These are phyloP conservation scores for Skeletonema grethae DNA, from an alignment of 108 stramenopile species.

Conservation along the genomic window DNA sequence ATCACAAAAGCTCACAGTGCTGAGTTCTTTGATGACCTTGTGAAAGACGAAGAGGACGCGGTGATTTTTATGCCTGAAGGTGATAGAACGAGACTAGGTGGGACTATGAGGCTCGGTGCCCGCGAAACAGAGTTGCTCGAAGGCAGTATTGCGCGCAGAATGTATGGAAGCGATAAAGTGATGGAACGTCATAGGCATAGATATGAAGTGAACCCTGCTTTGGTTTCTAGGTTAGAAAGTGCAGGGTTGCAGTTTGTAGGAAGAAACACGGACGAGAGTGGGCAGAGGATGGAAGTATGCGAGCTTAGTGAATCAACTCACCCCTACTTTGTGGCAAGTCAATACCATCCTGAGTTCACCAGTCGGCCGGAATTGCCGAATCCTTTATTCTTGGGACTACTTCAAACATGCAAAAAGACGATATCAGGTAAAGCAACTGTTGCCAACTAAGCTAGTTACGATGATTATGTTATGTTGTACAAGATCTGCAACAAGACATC, in stretches of 20 bases:
- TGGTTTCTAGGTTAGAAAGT: constrained; percentile 43
- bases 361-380: constrained; percentile 52
- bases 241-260: constrained; percentile 53
- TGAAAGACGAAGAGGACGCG: constrained; percentile 57
- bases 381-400: constrained; percentile 45
- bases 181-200: constrained; percentile 54
- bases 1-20: constrained; percentile 67
- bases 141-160: constrained; percentile 33
- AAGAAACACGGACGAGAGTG: constrained; percentile 53
- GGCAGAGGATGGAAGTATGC: constrained; percentile 52
- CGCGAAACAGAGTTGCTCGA: constrained; percentile 50
- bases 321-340: constrained; percentile 48
- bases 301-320: constrained; percentile 36
- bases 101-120: constrained; percentile 53
- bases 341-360: constrained; percentile 56
- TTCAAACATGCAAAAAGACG: constrained; percentile 36
- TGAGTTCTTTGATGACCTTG: constrained; percentile 60
- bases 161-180: constrained; percentile 52
- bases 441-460: background rate
- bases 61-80: constrained; percentile 89
- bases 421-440: constrained; percentile 1
- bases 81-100: constrained; percentile 50
- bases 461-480: constrained; percentile 1
- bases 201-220: constrained; percentile 51
- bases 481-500: background rate